Evolutionary conservation across 306 rosid genomes (phyloP).

Genomic region (Chamaecrista fasciculata): DNA sequence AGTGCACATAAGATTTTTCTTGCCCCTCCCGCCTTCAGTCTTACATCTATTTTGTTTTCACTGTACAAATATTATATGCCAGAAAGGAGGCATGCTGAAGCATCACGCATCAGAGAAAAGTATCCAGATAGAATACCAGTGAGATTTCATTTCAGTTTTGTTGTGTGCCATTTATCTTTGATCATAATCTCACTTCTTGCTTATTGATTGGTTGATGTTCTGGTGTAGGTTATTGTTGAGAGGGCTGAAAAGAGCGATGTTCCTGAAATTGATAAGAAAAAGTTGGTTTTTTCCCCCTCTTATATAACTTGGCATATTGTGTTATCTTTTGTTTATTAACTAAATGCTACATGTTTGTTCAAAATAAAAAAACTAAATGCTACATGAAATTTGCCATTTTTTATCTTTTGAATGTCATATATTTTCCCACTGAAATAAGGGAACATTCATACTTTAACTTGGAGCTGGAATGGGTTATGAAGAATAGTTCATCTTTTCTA

Average conservation of each 20-base stretch:
- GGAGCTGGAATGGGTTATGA: background rate
- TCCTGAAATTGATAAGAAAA: slow-evolving; percentile 65
- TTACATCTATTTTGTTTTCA: background rate
- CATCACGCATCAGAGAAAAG: slow-evolving; percentile 61
- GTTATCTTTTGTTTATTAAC: background rate
- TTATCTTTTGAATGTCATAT: background rate
- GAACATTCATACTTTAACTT: background rate
- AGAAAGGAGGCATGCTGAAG: slow-evolving; percentile 68
- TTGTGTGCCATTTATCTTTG: background rate
- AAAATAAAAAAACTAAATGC: background rate
- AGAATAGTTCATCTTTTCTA: background rate
- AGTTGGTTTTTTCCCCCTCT: slow-evolving; percentile 36
- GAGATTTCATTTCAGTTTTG: slow-evolving; percentile 28
- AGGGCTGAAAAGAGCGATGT: slow-evolving; percentile 66
- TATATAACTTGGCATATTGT: background rate
- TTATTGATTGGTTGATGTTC: background rate
- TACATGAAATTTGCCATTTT: background rate
- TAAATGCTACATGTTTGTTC: background rate
- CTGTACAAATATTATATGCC: background rate
- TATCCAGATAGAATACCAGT: slow-evolving; percentile 75
- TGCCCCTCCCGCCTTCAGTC: background rate
- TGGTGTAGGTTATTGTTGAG: slow-evolving; percentile 66
- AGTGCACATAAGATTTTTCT: background rate
- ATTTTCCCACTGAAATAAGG: background rate
- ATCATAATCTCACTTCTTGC: background rate